Evolutionary conservation across 2,329 filamentous ascomycete species (phyloP).

Genomic region (Fusarium palustre): DNA sequence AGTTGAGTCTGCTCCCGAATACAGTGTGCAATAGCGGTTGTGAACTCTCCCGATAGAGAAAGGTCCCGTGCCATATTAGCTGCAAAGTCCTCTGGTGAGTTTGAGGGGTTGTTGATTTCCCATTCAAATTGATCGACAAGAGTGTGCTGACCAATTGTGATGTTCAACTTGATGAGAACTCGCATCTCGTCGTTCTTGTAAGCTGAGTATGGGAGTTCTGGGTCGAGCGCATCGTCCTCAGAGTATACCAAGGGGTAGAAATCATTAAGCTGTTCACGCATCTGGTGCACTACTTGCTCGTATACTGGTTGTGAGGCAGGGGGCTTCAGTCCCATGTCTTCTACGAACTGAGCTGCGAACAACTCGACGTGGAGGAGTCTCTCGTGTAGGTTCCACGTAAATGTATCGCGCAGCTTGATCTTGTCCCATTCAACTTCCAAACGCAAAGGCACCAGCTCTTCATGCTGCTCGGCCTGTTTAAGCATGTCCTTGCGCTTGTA

Average conservation of each 20-base stretch:
- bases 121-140: constrained; percentile 98
- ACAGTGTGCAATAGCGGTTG: constrained; percentile 96
- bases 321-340: constrained; percentile 86
- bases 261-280: constrained; percentile 90
- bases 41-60: constrained; percentile 93
- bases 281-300: constrained; percentile 72
- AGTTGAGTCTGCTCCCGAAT: constrained; percentile 96
- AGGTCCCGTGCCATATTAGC: constrained; percentile 88
- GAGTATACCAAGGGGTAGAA: constrained; percentile 93
- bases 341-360: constrained; percentile 89
- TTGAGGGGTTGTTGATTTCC: constrained; percentile 96
- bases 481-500: constrained; percentile 83
- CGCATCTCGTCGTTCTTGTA: constrained; percentile 99
- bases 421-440: constrained; percentile 97
- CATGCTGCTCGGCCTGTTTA: constrained; percentile 87
- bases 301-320: constrained; percentile 74
- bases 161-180: constrained; percentile 93
- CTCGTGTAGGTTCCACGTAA: constrained; percentile 98
- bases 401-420: constrained; percentile 94
- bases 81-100: constrained; percentile 95
- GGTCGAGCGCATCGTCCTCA: constrained; percentile 90
- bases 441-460: constrained; percentile 90
- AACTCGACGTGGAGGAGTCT: constrained; percentile 81
- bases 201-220: constrained; percentile 87
- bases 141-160: constrained; percentile 95